Evolutionary conservation across 202 grass and related monocot species (phyloP), one percentile per base, ranked within the genome.

Genomic region (Zizania palustris): DNA sequence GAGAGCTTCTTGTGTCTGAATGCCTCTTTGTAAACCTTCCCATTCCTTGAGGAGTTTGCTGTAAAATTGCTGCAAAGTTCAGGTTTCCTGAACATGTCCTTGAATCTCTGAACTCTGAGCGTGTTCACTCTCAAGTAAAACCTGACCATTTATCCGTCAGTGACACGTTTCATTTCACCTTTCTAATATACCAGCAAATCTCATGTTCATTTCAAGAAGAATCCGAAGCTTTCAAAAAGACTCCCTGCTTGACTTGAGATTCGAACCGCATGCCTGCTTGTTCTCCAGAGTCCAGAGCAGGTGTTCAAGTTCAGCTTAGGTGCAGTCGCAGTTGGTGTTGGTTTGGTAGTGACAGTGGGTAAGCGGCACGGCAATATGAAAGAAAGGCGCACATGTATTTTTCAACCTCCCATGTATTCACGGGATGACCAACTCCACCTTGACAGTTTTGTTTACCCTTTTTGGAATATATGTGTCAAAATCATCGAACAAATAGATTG

Each of bases 241-340:
- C 28, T 28, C 28, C 28, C 28, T n/a, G n/a, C n/a, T 1, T 28
- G 33, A 20, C 50, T 18, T 3, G 46, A 2, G 50, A 66, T 46
- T 53, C 59, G 63, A 59, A 87, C 13, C 42, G 22, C 73, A 53
- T 36, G 33, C n/a, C 5, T 34, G 40, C 8, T 44, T 20, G 20
- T 59, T 11, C 39, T 9, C 18, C 2, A 28, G n/a, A 28, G 28
- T 28, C 28, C 21, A 21, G 10, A 76, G 61, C 67, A n/a, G 53
- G 65, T 69, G 48, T 5, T 45, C 36, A 0, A 0, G 20, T 33
- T 14, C 51, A 11, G 4, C 60, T 63, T 45, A 22, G 9, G 37
- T 70, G 28, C 36, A 34, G 62, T 33, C 61, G 36, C 7, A 46
- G 9, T 61, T 71, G 65, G 35, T 65, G 62, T 11, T 43, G 20